phyloP scores from a whole-genome alignment of 805 yeast genomes.

The Sugiyamaella smithiae region DNA sequence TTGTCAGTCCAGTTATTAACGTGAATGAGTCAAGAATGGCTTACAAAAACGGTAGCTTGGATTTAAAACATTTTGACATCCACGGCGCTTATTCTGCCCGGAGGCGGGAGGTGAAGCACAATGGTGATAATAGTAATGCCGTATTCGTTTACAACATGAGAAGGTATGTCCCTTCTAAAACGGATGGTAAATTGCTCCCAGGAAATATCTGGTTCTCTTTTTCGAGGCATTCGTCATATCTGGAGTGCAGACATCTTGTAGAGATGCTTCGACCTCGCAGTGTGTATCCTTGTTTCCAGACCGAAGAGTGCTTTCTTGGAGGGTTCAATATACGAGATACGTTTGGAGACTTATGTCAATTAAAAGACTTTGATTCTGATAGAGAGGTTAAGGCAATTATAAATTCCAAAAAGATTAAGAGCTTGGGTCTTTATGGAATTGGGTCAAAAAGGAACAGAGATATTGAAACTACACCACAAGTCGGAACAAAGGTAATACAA shows the following conservation, averaged over 20 bases:
- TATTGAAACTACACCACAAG: too few species aligned
- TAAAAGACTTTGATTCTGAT: conserved; percentile 16
- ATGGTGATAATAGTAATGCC: too few species aligned
- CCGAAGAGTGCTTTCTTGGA: not conserved
- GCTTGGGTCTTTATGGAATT: not conserved
- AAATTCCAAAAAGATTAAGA: not conserved
- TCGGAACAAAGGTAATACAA: too few species aligned
- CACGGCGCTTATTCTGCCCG: not conserved
- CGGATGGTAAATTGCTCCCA: conserved; percentile 21
- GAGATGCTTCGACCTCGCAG: conserved; percentile 21
- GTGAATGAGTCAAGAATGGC: conserved; percentile 3
- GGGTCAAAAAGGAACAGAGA: not conserved
- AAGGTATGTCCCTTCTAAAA: conserved; percentile 21
- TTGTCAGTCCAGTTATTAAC: conserved; percentile 16
- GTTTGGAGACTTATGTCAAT: conserved; percentile 21
- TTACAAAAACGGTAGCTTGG: not conserved
- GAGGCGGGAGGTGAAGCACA: too few species aligned
- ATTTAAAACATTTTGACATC: not conserved
- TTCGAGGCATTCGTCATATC: conserved; percentile 34
- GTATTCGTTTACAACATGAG: conserved; percentile 16
- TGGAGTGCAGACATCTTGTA: conserved; percentile 26
- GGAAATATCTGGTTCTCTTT: conserved; percentile 28
- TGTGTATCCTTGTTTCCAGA: conserved; percentile 23
- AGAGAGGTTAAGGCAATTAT: conserved; percentile 4
- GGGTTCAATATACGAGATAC: conserved; percentile 18